These are phyloP conservation scores for Boletus coccyginus DNA, from an alignment of 768 basidiomycete genomes.

Conservation along the genomic window DNA sequence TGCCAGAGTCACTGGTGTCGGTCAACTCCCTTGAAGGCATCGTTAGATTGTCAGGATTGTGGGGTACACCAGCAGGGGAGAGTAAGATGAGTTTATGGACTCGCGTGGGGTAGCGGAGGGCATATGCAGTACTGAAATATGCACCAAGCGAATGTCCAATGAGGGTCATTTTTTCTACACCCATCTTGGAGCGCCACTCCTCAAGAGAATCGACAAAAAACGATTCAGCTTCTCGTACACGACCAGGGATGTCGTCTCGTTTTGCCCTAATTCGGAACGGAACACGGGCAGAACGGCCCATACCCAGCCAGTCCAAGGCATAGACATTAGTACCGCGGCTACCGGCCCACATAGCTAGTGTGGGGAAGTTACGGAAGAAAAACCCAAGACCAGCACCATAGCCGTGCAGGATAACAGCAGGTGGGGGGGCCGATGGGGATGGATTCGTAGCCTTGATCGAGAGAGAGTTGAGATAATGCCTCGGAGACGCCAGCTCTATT, in stretches of 20 bases:
- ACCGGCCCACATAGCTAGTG: conserved; percentile 73
- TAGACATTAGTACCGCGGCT: conserved; percentile 65
- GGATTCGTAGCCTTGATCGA: conserved; percentile 60
- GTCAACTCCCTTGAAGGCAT: conserved; percentile 57
- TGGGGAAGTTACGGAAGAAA: conserved; percentile 78
- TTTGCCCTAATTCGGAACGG: conserved; percentile 74
- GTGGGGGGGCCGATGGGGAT: conserved; percentile 55
- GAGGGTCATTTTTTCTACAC: conserved; percentile 83
- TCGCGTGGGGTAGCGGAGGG: conserved; percentile 77
- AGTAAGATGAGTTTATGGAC: conserved; percentile 85
- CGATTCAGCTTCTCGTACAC: conserved; percentile 82
- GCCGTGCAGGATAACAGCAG: conserved; percentile 83
- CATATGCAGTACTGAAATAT: conserved; percentile 86
- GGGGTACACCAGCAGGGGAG: conserved; percentile 90
- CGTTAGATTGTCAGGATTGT: conserved; percentile 58
- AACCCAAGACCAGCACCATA: conserved; percentile 94
- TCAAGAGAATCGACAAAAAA: conserved; percentile 94
- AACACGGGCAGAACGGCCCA: conserved; percentile 89
- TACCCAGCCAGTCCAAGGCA: conserved; percentile 94
- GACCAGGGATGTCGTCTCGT: conserved; percentile 59
- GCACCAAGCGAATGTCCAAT: conserved; percentile 89
- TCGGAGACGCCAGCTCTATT: conserved; percentile 56
- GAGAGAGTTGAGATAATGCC: conserved; percentile 74
- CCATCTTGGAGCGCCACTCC: conserved; percentile 78
- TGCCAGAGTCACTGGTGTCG: conserved; percentile 28